Percentiles rank a stretch among this genome's conserved stretches.
Evolutionary conservation across 768 basidiomycete genomes (phyloP).

Genomic region (Mycena maculata): DNA sequence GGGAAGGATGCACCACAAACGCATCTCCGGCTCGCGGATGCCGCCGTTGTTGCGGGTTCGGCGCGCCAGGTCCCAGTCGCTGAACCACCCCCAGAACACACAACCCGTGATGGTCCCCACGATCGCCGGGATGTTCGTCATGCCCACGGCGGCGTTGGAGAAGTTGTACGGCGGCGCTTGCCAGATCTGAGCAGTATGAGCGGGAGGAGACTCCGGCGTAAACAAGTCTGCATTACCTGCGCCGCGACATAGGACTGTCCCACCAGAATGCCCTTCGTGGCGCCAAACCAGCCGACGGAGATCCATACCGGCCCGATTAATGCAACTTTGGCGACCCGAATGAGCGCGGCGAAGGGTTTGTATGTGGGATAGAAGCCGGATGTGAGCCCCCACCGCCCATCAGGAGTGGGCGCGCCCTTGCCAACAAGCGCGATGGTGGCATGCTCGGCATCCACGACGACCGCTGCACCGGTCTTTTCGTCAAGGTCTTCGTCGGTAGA

Average conservation of each 20-base stretch:
- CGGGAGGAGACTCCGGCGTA: no score
- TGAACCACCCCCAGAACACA: slow-evolving; percentile 22
- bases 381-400: slow-evolving; percentile 12
- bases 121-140: slow-evolving; percentile 21
- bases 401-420: slow-evolving; percentile 20
- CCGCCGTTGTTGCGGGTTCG: slow-evolving; percentile 28
- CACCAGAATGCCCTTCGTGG: slow-evolving; percentile 26
- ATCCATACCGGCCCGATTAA: slow-evolving; percentile 23
- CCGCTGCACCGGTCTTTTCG: not conserved
- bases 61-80: slow-evolving; percentile 27
- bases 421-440: slow-evolving; percentile 20
- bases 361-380: slow-evolving; percentile 16
- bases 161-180: slow-evolving; percentile 22
- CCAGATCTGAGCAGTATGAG: not conserved
- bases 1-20: slow-evolving; percentile 21
- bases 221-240: slow-evolving; percentile 18
- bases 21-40: slow-evolving; percentile 28
- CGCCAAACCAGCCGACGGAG: slow-evolving; percentile 25
- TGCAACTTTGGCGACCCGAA: slow-evolving; percentile 16
- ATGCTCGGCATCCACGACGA: not conserved
- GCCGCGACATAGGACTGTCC: slow-evolving; percentile 20
- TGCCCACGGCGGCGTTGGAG: slow-evolving; percentile 15
- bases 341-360: slow-evolving; percentile 8
- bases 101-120: slow-evolving; percentile 12
- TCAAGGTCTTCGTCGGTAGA: slow-evolving; percentile 1